Percentiles rank a stretch among this genome's conserved stretches.
These are phyloP conservation scores for Colletotrichum musicola DNA, from an alignment of 2,329 filamentous ascomycete genomes.

Conservation along the genomic window DNA sequence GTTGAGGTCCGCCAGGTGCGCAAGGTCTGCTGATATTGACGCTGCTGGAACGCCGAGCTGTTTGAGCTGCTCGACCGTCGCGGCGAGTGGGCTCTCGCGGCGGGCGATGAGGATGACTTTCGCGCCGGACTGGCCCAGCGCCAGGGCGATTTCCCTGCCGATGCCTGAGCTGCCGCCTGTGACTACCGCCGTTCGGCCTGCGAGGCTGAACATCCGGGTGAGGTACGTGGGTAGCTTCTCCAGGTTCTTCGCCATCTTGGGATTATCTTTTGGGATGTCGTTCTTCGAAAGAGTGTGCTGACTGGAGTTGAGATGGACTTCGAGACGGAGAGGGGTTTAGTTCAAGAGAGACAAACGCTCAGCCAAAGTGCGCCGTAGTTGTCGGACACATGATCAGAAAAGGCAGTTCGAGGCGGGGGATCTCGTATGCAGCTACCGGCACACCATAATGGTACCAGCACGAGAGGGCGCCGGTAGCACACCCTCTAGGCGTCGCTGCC, in stretches of 20 bases:
- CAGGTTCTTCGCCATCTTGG: constrained; percentile 27
- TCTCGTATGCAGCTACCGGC: constrained; percentile 33
- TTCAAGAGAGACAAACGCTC: background rate
- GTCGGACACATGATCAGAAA: background rate
- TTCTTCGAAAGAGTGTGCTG: background rate
- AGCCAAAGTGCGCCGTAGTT: background rate
- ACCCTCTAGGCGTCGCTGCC: background rate
- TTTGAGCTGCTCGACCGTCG: constrained; percentile 43
- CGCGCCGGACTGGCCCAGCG: constrained; percentile 47
- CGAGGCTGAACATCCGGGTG: constrained; percentile 47
- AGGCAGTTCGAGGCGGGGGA: constrained; percentile 11
- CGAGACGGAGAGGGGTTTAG: background rate
- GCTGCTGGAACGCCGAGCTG: constrained; percentile 44
- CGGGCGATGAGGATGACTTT: constrained; percentile 48
- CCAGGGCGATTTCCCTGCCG: constrained; percentile 48
- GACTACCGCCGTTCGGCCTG: constrained; percentile 46
- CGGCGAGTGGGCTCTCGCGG: constrained; percentile 41
- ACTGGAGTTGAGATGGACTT: background rate
- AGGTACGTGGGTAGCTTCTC: constrained; percentile 42
- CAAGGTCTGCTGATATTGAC: constrained; percentile 40
- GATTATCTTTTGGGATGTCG: too few species aligned
- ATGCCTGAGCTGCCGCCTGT: constrained; percentile 52
- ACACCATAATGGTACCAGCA: background rate
- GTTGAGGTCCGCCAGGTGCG: constrained; percentile 41
- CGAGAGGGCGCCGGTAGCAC: background rate